Conservation (phyloP, 495 filamentous ascomycete species). For the Staphylotrichum tortipilum region DNA sequence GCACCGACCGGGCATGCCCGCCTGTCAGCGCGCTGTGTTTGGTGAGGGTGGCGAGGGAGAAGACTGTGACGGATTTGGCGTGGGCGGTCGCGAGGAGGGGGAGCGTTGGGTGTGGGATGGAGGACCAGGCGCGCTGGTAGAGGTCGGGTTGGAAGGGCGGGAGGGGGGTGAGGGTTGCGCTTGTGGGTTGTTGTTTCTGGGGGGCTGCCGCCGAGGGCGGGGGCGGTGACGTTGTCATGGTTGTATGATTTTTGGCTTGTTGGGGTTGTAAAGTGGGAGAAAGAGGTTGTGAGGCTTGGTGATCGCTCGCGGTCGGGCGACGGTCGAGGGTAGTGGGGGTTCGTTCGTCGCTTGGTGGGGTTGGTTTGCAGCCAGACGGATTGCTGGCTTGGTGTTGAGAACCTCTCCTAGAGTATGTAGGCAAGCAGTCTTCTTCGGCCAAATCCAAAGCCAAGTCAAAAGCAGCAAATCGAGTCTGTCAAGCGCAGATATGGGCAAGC, state of each 20-base stretch:
- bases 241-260: not conserved
- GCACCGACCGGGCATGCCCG: constrained; percentile 81
- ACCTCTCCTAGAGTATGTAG: too few relatives aligned
- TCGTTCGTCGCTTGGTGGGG: too few relatives aligned
- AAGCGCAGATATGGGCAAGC: not conserved
- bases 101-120: constrained; percentile 74
- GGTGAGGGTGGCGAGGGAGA: constrained; percentile 71
- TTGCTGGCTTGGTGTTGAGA: too few relatives aligned
- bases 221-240: not conserved
- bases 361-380: too few relatives aligned
- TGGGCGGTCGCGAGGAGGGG: constrained; percentile 85
- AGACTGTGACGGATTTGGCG: constrained; percentile 75
- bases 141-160: constrained; percentile 55
- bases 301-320: too few relatives aligned
- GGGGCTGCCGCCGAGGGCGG: not conserved
- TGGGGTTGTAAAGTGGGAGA: not conserved
- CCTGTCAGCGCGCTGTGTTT: constrained; percentile 71
- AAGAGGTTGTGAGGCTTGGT: too few relatives aligned
- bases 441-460: too few relatives aligned
- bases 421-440: too few relatives aligned
- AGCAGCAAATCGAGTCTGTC: too few relatives aligned
- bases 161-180: constrained; percentile 21
- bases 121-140: constrained; percentile 77
- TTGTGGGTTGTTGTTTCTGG: not conserved
- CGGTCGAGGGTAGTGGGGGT: not conserved